Evolutionary conservation across 1,284 basidiomycete species (phyloP), one percentile per base, ranked within the genome.

Genomic region (Cerrena zonata): DNA sequence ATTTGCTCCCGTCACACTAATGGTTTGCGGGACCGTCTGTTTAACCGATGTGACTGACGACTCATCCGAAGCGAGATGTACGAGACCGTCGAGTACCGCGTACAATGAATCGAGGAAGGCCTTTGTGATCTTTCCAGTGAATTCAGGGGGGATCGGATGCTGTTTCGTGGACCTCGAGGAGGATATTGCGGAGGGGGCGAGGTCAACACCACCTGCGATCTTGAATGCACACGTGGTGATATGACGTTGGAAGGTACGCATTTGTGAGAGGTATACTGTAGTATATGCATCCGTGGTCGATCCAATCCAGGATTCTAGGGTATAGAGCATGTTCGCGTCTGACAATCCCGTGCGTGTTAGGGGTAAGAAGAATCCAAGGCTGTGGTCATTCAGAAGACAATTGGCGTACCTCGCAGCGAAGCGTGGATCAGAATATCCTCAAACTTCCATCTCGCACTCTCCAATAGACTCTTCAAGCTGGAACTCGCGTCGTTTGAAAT

Each of bases 21-120:
- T 56, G 25, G 67, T 62, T 18, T 69, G 68, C 23, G 61, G 56
- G 25, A 63, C 47, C 30, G 67, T 67, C 45, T 68, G 62, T 54
- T 45, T 37, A 13, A 71, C 67, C 2, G 62, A 65, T 5, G 67
- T 63, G 15, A 76, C 67, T n/a, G 77, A 75, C n/a, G 75, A 76
- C 57, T 86, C 83, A 49, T 86, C 79, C 40, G 89, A 88, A 5
- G 92, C 91, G 12, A 97, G 76, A 49, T 84, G 79, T 22, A 94
- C 82, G 45, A 98, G 73, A 0, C 95, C 95, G 59, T 98, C 93
- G 43, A 98, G 73, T 58, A 96, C 86, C 22, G 87, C 85, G 66
- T 95, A 94, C 25, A 96, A 64, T 1, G 86, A 82, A 62, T 98
- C 94, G 44, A 97, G 68, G 68, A 97, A 97, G 0, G 88, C 82